Evolutionary conservation across 495 filamentous ascomycete species (phyloP).

Genomic region (Amorphotheca resinae): DNA sequence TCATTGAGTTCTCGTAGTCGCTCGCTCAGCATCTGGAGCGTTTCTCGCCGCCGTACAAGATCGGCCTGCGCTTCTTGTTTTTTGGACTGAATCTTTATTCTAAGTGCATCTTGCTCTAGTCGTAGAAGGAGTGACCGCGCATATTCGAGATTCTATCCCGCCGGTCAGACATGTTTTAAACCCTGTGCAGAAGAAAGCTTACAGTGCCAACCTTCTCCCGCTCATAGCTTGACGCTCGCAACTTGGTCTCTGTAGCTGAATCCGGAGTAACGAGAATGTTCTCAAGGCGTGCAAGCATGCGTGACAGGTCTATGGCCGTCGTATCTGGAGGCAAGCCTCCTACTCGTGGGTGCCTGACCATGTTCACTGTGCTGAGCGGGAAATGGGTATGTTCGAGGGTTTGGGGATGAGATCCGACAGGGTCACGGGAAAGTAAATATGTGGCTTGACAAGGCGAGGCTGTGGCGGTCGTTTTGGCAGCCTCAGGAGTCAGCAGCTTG

Average conservation of each 20-base stretch:
- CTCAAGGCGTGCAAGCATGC: constrained; percentile 66
- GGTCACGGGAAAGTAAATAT: not conserved
- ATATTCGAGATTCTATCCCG: constrained; percentile 60
- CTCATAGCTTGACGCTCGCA: constrained; percentile 56
- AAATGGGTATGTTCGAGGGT: not conserved
- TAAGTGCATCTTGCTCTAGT: constrained; percentile 60
- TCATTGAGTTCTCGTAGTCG: constrained; percentile 49
- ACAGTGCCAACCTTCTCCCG: constrained; percentile 54
- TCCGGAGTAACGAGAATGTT: constrained; percentile 56
- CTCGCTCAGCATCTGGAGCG: constrained; percentile 46
- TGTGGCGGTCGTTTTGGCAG: too few species aligned
- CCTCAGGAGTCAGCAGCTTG: too few species aligned
- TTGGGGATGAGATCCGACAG: not conserved
- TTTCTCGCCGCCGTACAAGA: constrained; percentile 48
- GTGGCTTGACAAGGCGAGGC: constrained; percentile 9
- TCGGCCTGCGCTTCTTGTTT: constrained; percentile 56
- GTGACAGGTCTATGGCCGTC: constrained; percentile 45
- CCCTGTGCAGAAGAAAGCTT: constrained; percentile 17
- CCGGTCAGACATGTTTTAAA: not conserved
- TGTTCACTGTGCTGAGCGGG: not conserved
- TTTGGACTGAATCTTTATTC: constrained; percentile 49
- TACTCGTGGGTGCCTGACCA: constrained; percentile 13
- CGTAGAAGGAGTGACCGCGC: constrained; percentile 62
- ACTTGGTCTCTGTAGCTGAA: constrained; percentile 39
- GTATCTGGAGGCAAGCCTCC: constrained; percentile 6